phyloP scores from a whole-genome alignment of 352 stramenopile genomes.

The Pythium folliculosum region DNA sequence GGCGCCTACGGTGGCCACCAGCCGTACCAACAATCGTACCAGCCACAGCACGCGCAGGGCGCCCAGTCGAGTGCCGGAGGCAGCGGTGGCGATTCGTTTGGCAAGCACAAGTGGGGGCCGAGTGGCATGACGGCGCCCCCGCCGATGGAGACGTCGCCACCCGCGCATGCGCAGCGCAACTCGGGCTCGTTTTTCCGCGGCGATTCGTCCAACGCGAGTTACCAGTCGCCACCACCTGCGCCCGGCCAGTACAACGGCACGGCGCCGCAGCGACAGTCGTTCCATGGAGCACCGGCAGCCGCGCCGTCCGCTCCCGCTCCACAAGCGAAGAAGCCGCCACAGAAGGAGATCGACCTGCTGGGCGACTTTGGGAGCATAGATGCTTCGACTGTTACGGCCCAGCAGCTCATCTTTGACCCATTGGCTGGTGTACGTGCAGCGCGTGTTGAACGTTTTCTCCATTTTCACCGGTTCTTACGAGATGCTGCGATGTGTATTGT shows the following conservation, averaged over 20 bases:
- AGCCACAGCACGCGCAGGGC: slow-evolving; percentile 14
- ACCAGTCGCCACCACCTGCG: slow-evolving; percentile 18
- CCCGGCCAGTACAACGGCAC: slow-evolving; percentile 9
- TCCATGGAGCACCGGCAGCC: slow-evolving; percentile 24
- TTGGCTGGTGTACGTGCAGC: slow-evolving; percentile 50
- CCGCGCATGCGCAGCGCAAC: slow-evolving; percentile 30
- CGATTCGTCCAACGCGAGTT: background rate
- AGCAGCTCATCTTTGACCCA: slow-evolving; percentile 76
- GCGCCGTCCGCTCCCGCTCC: slow-evolving; percentile 1
- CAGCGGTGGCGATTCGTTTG: slow-evolving; percentile 40
- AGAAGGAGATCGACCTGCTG: slow-evolving; percentile 80
- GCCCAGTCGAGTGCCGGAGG: background rate
- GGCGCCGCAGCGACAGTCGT: slow-evolving; percentile 1
- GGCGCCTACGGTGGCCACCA: slow-evolving; percentile 24
- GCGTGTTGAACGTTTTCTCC: background rate
- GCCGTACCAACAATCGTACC: slow-evolving; percentile 29
- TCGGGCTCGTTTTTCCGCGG: slow-evolving; percentile 15
- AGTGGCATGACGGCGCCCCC: slow-evolving; percentile 43
- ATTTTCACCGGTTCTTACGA: background rate
- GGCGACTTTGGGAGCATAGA: slow-evolving; percentile 59
- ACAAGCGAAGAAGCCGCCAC: slow-evolving; percentile 16
- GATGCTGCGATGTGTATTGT: background rate
- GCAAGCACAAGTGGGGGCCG: slow-evolving; percentile 68
- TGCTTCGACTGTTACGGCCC: slow-evolving; percentile 58
- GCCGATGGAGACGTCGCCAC: slow-evolving; percentile 28